phyloP scores from a whole-genome alignment of 2,329 filamentous ascomycete species.

The Hansfordia pulvinata region DNA sequence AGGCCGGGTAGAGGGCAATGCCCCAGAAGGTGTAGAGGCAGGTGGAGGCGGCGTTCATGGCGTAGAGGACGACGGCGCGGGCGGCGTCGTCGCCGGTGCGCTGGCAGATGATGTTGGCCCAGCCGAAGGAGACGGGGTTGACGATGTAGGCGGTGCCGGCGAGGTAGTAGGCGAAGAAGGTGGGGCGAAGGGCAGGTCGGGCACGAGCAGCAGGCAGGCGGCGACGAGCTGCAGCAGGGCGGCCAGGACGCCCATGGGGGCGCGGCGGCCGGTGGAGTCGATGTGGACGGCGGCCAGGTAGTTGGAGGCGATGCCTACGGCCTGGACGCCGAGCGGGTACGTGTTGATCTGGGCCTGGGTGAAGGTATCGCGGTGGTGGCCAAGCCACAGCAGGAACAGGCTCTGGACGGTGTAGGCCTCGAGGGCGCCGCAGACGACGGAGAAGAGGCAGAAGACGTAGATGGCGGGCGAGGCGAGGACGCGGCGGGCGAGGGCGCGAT shows the following conservation, averaged over 20 bases:
- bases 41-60: constrained; percentile 24
- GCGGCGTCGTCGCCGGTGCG: constrained; percentile 24
- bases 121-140: constrained; percentile 23
- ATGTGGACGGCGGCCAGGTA: constrained; percentile 19
- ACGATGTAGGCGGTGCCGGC: constrained; percentile 23
- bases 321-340: constrained; percentile 21
- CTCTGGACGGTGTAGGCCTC: constrained; percentile 15
- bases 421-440: constrained; percentile 18
- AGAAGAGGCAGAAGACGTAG: constrained; percentile 24
- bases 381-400: constrained; percentile 13
- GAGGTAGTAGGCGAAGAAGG: constrained; percentile 22
- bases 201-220: constrained; percentile 18
- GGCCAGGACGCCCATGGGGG: constrained; percentile 20
- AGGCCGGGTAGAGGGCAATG: constrained; percentile 24
- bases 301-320: constrained; percentile 21
- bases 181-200: constrained; percentile 14
- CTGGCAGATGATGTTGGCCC: constrained; percentile 22
- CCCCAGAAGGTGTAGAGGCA: constrained; percentile 30
- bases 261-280: constrained; percentile 16
- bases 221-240: constrained; percentile 18
- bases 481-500: constrained; percentile 15
- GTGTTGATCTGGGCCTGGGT: constrained; percentile 18
- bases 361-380: constrained; percentile 7
- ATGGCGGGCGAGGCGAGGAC: constrained; percentile 13
- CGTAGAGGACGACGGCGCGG: constrained; percentile 22